Evolutionary conservation across 148 eudicot species (phyloP), one percentile per base, ranked within the genome.

Genomic region (Oxyria digyna): DNA sequence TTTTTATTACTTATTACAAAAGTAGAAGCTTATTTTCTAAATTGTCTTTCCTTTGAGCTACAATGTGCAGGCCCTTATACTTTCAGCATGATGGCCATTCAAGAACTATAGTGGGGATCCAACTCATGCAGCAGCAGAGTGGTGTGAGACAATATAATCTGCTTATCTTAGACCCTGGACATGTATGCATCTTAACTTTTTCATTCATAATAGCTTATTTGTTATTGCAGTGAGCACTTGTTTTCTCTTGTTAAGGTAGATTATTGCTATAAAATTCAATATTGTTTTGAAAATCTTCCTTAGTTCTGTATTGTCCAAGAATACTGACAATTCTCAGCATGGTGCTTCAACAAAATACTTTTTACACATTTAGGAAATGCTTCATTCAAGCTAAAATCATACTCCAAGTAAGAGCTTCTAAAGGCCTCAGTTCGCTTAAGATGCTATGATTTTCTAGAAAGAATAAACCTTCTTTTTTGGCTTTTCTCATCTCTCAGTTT

Each of bases 61-160:
- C 40, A 41, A 17, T 67, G 59, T 62, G 42, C 85, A 94, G 99
- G 89, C 99, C 97, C 24, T 77, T 90, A 82, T 94, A 94, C 76
- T 90, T 94, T 80, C 99, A 94, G 75, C 97, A 94, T 75, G 77
- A 90, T 43, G 99, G 99, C 43, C 99, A 94, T 74, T 94, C 99
- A 75, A 85, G 99, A 79, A 94, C 99, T 69, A 91, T 94, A 48
- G 82, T 90, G 40, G 99, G 99, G 41, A 84, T 94, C 79, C 97
- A 94, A 78, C 79, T 74, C 68, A 87, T 76, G 78, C 79, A 59
- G 67, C 83, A 80, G 73, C 77, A 71, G 27, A 82, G 80, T 45
- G 93, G 99, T 52, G 42, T 14, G 43, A 80, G 80, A 73, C 78
- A 81, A 21, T 88, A 77, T 78, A 91, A 84, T 68, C 78, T 94